A percentile compares a stretch with the other conserved stretches of the same genome.
These are phyloP conservation scores for Mychonastes homosphaera DNA, from an alignment of 139 green algal genomes.

Conservation along the genomic window DNA sequence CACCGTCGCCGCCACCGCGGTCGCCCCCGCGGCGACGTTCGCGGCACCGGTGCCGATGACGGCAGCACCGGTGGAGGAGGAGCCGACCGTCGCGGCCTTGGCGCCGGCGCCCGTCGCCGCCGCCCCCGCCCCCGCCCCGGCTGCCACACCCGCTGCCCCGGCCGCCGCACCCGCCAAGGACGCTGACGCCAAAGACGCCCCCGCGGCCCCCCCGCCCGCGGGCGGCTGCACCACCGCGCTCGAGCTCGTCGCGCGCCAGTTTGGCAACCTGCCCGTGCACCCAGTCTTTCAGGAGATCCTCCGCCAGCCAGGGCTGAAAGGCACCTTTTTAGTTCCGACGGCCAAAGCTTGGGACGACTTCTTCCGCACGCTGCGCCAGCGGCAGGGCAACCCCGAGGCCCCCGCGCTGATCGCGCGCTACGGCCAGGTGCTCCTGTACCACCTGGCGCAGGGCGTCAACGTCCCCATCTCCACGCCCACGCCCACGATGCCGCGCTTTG, in stretches of 20 bases:
- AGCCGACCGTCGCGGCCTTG: too few species aligned
- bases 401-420: slow-evolving; percentile 19
- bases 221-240: slow-evolving; percentile 13
- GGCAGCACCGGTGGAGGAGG: too few species aligned
- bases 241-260: slow-evolving; percentile 17
- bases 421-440: slow-evolving; percentile 19
- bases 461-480: slow-evolving; percentile 16
- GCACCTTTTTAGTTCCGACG: slow-evolving; percentile 21
- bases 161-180: too few species aligned
- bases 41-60: too few species aligned
- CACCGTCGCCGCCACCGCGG: too few species aligned
- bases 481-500: neutral
- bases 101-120: too few species aligned
- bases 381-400: slow-evolving; percentile 20
- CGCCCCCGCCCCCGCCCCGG: too few species aligned
- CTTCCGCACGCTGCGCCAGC: slow-evolving; percentile 17
- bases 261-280: slow-evolving; percentile 17
- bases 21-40: too few species aligned
- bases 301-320: slow-evolving; percentile 11
- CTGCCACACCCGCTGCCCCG: neutral
- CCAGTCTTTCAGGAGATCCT: slow-evolving; percentile 23
- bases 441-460: slow-evolving; percentile 17
- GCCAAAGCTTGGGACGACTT: slow-evolving; percentile 17
- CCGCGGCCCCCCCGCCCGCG: too few species aligned
- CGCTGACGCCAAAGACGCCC: too few species aligned